These are phyloP conservation scores for Hepatocystis sp. DNA, from an alignment of 169 alveolate genomes.

Conservation along the genomic window DNA sequence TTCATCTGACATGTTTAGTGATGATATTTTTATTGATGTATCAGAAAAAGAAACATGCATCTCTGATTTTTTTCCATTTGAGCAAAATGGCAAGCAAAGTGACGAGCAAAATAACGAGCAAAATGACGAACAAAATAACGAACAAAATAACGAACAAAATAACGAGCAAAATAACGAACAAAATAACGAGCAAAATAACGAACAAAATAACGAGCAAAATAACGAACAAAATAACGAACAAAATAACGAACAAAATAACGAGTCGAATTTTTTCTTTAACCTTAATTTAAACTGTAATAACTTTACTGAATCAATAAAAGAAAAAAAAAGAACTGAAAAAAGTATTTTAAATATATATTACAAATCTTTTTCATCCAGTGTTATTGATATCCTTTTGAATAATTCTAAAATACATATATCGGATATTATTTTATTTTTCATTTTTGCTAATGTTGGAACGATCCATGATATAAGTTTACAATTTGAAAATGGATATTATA, in stretches of 20 bases:
- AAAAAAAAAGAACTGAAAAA: slow-evolving; percentile 44
- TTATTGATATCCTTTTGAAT: slow-evolving; percentile 65
- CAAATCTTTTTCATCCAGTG: slow-evolving; percentile 37
- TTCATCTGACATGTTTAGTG: slow-evolving; percentile 50
- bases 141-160: too few relatives aligned
- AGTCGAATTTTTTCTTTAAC: slow-evolving; percentile 28
- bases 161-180: not conserved
- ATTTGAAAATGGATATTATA: slow-evolving; percentile 35
- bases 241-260: slow-evolving; percentile 13
- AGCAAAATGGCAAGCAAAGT: not conserved
- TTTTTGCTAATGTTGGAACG: slow-evolving; percentile 48
- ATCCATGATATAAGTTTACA: slow-evolving; percentile 38
- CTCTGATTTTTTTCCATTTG: slow-evolving; percentile 3
- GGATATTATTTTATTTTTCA: slow-evolving; percentile 45
- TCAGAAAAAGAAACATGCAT: slow-evolving; percentile 17
- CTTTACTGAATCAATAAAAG: slow-evolving; percentile 50
- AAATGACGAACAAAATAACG: not conserved
- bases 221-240: not conserved
- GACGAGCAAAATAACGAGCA: not conserved
- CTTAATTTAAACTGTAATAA: slow-evolving; percentile 49
- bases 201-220: not conserved
- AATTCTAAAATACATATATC: slow-evolving; percentile 29
- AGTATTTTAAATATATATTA: slow-evolving; percentile 58
- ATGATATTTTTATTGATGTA: slow-evolving; percentile 14
- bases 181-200: slow-evolving; percentile 3